Evolutionary conservation across 108 stramenopile species (phyloP).

Genomic region (Pseudonitzschia multiseries): DNA sequence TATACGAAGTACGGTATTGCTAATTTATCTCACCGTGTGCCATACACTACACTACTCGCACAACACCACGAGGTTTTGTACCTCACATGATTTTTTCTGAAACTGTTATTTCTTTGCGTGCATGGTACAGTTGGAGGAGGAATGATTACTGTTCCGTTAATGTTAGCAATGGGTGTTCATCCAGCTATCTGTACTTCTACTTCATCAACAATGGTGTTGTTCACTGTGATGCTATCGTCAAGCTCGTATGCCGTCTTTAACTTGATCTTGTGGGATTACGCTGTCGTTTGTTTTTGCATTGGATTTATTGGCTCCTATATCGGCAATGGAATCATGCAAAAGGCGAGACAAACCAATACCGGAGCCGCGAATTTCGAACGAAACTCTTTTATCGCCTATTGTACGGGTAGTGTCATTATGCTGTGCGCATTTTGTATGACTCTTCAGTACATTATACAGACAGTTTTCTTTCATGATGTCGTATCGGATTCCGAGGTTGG

Average conservation of each 20-base stretch:
- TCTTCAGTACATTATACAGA: conserved; percentile 55
- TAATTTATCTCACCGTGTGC: too few species aligned
- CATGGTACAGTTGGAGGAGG: conserved; percentile 89
- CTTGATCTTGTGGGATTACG: conserved; percentile 84
- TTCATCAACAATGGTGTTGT: conserved; percentile 91
- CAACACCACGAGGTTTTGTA: too few species aligned
- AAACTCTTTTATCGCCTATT: conserved; percentile 92
- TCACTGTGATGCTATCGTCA: conserved; percentile 87
- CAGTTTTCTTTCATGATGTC: conserved; percentile 19
- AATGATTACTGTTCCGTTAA: conserved; percentile 91
- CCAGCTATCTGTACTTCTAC: conserved; percentile 91
- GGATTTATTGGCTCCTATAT: conserved; percentile 83
- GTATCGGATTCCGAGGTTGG: conserved; percentile 21
- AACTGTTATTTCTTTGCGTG: conserved; percentile 41
- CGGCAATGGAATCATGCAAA: conserved; percentile 86
- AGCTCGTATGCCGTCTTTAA: conserved; percentile 96
- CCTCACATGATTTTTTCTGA: too few species aligned
- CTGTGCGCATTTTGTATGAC: conserved; percentile 86
- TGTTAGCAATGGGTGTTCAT: conserved; percentile 96
- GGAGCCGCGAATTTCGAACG: conserved; percentile 72
- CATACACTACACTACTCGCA: too few species aligned
- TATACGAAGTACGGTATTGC: neutral
- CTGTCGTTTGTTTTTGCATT: conserved; percentile 70
- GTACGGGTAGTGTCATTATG: conserved; percentile 91
- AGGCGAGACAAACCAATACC: conserved; percentile 29